A percentile compares a stretch with the other conserved stretches of the same genome.
These are phyloP conservation scores for Spizellomyces punctatus DNA, from an alignment of 192 early-diverging fungal genomes.

Conservation along the genomic window DNA sequence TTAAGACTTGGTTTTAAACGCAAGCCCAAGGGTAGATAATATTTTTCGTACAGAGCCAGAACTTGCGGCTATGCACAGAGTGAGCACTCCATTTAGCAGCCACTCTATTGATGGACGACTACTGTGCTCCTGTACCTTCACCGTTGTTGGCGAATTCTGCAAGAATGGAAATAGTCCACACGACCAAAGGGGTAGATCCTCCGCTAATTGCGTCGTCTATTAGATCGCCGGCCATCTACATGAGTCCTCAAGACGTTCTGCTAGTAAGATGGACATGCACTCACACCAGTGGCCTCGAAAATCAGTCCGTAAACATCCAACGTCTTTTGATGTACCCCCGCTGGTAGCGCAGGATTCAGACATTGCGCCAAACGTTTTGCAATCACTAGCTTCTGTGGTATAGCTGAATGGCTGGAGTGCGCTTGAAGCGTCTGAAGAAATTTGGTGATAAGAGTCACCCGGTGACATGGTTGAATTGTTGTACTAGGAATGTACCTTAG, in stretches of 20 bases:
- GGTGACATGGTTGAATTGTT: slow-evolving; percentile 10
- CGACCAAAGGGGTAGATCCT: slow-evolving; percentile 85
- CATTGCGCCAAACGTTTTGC: slow-evolving; percentile 93
- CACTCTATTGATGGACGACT: too few relatives aligned
- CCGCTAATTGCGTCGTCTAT: slow-evolving; percentile 70
- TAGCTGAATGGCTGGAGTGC: slow-evolving; percentile 69
- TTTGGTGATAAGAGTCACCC: neutral
- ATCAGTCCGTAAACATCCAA: slow-evolving; percentile 84
- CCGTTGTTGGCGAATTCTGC: slow-evolving; percentile 76
- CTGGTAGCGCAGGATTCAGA: slow-evolving; percentile 90
- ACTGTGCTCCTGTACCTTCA: slow-evolving; percentile 54
- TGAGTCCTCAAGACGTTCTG: neutral
- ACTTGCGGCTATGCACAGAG: slow-evolving; percentile 66
- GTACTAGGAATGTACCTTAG: slow-evolving; percentile 56
- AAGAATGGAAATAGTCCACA: slow-evolving; percentile 91
- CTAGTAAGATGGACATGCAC: slow-evolving; percentile 15
- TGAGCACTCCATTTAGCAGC: neutral
- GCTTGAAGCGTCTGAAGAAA: slow-evolving; percentile 70
- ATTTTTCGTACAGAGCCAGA: slow-evolving; percentile 73
- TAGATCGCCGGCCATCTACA: neutral
- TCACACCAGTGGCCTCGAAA: slow-evolving; percentile 61
- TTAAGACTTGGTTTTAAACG: slow-evolving; percentile 75
- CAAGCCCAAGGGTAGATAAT: slow-evolving; percentile 73
- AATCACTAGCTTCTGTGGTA: slow-evolving; percentile 84
- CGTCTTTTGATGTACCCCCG: slow-evolving; percentile 94